Evolutionary conservation across 495 filamentous ascomycete species (phyloP), one percentile per base, ranked within the genome.

Genomic region (Jackrogersella minutella): DNA sequence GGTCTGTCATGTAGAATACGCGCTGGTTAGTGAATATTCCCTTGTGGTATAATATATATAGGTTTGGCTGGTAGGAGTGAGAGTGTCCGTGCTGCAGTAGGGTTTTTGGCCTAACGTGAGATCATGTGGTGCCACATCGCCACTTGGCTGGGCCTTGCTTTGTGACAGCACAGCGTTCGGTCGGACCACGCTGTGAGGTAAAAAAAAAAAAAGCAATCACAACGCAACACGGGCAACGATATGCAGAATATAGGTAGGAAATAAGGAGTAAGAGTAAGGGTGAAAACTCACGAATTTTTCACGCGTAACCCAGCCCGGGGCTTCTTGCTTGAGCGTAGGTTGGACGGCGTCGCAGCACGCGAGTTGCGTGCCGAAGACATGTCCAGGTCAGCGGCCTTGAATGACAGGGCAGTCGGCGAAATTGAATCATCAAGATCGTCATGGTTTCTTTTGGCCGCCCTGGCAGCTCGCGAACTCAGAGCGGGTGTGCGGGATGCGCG

Each of bases 271-370:
- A 30, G 24, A 8, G 2, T 24, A 37, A 39, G 28, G 37, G 0
- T n/a, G 44, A 51, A 44, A 59, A 88, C 88, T 86, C 80, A 91
- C 88, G 88, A 91, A 67, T 79, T 87, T 79, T 90, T 91, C 61
- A 89, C 83, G 43, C 87, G 84, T 58, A 87, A 80, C 56, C 85
- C 81, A 46, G 79, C 83, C 66, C 84, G 83, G 14, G 76, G 68
- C 66, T 80, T 86, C 77, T 87, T 87, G 59, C 77, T 73, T 31
- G 86, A 79, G 36, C 83, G 82, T 37, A 78, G 71, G 13, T 75
- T 78, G 22, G 64, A 76, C 8, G 86, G 86, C 13, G 86, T 89
- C 24, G 78, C 81, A 9, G 85, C 85, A 66, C 86, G 81, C 14
- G 85, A 87, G 52, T 77, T 78, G 28, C 78, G 73, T 10, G 76